Evolutionary conservation across 2,329 filamentous ascomycete species (phyloP).

Genomic region (Xylaria sp.): DNA sequence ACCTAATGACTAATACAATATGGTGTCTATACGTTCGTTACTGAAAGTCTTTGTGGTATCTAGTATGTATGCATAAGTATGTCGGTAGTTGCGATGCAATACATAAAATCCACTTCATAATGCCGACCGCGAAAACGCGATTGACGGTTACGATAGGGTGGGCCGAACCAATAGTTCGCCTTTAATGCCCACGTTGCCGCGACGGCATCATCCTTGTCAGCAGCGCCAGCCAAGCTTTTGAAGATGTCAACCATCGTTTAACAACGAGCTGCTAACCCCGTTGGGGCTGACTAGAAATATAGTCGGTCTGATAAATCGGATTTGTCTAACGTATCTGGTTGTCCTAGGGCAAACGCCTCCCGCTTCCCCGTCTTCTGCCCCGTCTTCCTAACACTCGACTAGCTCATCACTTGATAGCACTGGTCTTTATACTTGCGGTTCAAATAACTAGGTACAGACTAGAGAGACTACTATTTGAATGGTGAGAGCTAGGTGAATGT

Average conservation of each 20-base stretch:
- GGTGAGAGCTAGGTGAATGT: neutral
- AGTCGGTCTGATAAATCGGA: neutral
- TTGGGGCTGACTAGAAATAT: neutral
- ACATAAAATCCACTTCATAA: neutral
- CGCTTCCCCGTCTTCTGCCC: neutral
- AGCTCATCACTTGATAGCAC: neutral
- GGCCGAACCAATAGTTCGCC: neutral
- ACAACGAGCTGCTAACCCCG: neutral
- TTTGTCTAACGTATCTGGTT: neutral
- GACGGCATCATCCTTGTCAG: constrained; percentile 25
- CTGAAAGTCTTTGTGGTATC: no score
- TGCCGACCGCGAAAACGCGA: constrained; percentile 1
- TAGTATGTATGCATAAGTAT: no score
- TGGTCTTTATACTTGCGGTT: neutral
- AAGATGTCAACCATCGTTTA: constrained; percentile 6
- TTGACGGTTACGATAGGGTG: constrained; percentile 1
- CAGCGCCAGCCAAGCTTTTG: neutral
- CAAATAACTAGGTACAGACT: neutral
- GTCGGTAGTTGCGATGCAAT: no score
- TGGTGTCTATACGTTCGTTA: no score
- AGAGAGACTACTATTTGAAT: neutral
- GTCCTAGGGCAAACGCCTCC: neutral
- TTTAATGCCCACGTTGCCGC: constrained; percentile 24
- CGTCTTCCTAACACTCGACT: neutral
- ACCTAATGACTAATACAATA: no score